phyloP scores from a whole-genome alignment of 2,329 filamentous ascomycete genomes.

The Polytolypa hystricis region DNA sequence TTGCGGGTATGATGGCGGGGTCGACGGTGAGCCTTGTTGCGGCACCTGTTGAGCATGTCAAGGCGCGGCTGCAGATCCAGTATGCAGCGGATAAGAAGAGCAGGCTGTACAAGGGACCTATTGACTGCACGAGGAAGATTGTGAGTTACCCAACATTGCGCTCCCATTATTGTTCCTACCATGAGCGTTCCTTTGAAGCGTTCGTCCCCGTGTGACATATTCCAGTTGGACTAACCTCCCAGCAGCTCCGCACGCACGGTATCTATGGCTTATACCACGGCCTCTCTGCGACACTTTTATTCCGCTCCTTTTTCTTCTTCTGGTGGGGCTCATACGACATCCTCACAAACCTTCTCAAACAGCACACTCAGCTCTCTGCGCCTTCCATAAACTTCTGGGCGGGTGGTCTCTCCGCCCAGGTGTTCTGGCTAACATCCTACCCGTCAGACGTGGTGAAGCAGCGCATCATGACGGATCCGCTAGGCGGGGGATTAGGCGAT shows the following conservation, averaged over 20 bases:
- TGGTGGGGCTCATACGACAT: slow-evolving; percentile 97
- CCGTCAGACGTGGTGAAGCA: slow-evolving; percentile 93
- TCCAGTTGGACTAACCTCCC: not conserved
- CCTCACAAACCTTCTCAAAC: slow-evolving; percentile 56
- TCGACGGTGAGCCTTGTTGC: slow-evolving; percentile 87
- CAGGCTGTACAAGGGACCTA: slow-evolving; percentile 71
- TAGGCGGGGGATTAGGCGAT: slow-evolving; percentile 59
- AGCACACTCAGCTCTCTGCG: slow-evolving; percentile 57
- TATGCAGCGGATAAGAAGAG: slow-evolving; percentile 70
- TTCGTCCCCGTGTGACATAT: not conserved
- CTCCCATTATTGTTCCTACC: not conserved
- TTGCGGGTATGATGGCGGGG: slow-evolving; percentile 79
- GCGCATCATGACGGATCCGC: slow-evolving; percentile 87
- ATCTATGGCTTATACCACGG: slow-evolving; percentile 76
- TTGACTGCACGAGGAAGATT: slow-evolving; percentile 66
- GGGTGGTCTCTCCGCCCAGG: slow-evolving; percentile 79
- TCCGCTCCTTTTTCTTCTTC: slow-evolving; percentile 90
- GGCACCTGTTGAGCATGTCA: slow-evolving; percentile 88
- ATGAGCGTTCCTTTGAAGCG: no score
- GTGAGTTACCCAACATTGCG: slow-evolving; percentile 31
- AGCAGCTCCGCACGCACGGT: slow-evolving; percentile 51
- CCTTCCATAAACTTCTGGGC: slow-evolving; percentile 95
- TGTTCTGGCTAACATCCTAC: slow-evolving; percentile 91
- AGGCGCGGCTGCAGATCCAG: slow-evolving; percentile 87
- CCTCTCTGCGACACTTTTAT: slow-evolving; percentile 71